Percentiles rank a stretch among this genome's conserved stretches.
These are phyloP conservation scores for Ceratocystis variospora DNA, from an alignment of 2,329 filamentous ascomycete species.

Conservation along the genomic window DNA sequence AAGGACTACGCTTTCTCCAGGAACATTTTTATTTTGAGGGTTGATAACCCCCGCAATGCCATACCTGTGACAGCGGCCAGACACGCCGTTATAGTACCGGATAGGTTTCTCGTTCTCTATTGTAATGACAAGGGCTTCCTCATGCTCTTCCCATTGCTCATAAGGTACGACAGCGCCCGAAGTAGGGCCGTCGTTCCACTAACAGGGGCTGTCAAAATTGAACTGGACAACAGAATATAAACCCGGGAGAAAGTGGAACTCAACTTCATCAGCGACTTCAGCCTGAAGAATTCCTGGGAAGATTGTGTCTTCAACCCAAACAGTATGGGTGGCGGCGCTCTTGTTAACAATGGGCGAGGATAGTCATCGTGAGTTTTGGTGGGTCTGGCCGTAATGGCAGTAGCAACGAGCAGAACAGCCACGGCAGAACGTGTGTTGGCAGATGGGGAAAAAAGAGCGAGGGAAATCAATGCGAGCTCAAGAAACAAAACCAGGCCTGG, in stretches of 20 bases:
- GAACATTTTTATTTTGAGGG: too few species aligned
- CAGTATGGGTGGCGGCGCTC: neutral
- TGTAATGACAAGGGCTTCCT: too few species aligned
- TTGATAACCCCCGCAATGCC: too few species aligned
- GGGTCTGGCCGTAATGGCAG: neutral
- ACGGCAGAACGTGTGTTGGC: neutral
- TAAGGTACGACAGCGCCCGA: neutral
- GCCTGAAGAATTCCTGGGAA: neutral
- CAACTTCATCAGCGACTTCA: neutral
- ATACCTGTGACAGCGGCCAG: too few species aligned
- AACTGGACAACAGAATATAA: neutral
- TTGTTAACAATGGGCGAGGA: neutral
- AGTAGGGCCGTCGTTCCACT: constrained; percentile 22
- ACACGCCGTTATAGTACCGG: too few species aligned
- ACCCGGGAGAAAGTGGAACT: neutral
- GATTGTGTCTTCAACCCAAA: neutral
- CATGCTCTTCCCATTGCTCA: too few species aligned
- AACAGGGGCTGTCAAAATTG: constrained; percentile 32
- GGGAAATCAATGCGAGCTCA: too few species aligned
- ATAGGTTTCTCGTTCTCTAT: too few species aligned
- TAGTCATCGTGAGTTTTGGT: neutral
- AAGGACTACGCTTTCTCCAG: too few species aligned
- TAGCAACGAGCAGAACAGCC: neutral
- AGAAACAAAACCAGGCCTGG: too few species aligned
- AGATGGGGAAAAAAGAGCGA: too few species aligned